These are phyloP conservation scores for Amniculicola lignicola DNA, from an alignment of 495 filamentous ascomycete genomes.

Conservation along the genomic window DNA sequence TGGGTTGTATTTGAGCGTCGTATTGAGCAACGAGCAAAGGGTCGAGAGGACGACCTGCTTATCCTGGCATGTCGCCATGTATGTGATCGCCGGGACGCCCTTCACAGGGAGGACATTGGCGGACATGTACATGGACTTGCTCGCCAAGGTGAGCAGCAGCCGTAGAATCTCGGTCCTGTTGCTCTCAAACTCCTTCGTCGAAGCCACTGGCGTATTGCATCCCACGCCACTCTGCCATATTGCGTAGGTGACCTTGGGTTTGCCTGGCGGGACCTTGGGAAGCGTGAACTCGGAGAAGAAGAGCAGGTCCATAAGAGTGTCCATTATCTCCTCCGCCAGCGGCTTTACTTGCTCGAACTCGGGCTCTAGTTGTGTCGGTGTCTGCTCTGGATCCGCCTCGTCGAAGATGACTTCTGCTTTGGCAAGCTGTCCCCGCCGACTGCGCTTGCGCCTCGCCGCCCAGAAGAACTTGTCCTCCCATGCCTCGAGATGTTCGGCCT, in stretches of 20 bases:
- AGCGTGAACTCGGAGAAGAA: slow-evolving; percentile 91
- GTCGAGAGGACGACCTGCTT: slow-evolving; percentile 88
- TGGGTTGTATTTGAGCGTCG: slow-evolving; percentile 96
- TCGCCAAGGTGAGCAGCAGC: slow-evolving; percentile 77
- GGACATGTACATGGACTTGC: slow-evolving; percentile 90
- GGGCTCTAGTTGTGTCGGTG: slow-evolving; percentile 47
- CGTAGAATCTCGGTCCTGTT: slow-evolving; percentile 89
- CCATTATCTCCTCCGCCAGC: slow-evolving; percentile 88
- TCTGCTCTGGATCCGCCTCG: slow-evolving; percentile 54
- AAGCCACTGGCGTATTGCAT: slow-evolving; percentile 83
- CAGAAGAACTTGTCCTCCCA: slow-evolving; percentile 97
- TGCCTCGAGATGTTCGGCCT: slow-evolving; percentile 75
- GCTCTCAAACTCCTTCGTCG: slow-evolving; percentile 84
- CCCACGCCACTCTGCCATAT: slow-evolving; percentile 99
- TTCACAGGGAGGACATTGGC: slow-evolving; percentile 76
- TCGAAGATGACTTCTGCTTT: slow-evolving; percentile 82
- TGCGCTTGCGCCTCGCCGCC: slow-evolving; percentile 66
- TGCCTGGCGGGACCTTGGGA: slow-evolving; percentile 61
- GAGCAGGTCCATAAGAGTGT: slow-evolving; percentile 81
- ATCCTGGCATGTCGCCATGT: slow-evolving; percentile 81
- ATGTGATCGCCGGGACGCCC: slow-evolving; percentile 82
- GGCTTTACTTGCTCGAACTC: slow-evolving; percentile 82
- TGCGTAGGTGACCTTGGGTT: slow-evolving; percentile 80
- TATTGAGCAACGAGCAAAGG: slow-evolving; percentile 91
- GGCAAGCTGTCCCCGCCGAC: slow-evolving; percentile 49